Base-by-base conservation (phyloP, 768 basidiomycete genomes). In the Boletus eberwhitei region DNA sequence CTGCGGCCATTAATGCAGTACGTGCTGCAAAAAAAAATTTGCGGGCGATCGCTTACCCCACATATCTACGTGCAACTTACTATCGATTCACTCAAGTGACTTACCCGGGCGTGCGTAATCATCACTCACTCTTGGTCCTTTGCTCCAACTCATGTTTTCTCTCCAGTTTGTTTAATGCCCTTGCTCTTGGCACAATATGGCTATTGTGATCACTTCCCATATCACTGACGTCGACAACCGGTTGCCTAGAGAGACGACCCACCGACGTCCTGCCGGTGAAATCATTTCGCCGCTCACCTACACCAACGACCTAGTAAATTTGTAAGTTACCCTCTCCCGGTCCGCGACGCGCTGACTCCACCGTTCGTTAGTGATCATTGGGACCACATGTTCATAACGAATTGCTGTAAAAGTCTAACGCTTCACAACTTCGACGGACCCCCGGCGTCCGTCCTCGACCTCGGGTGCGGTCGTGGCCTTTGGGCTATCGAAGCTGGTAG, bases 401-500 rank as follows among this genome's bases (percentile, higher is more conserved):
- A 65, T 50, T 83, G 74, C 58, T 80, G 67, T 48, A 64, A 73
- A 46, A 72, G 77, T 19, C 62, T 86, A 32, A 83, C 87, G 0
- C 74, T 83, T 54, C 77, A 83, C 60, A 71, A 76, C 41, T 84
- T 85, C 48, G 71, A 75, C 8, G 63, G 61, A 0, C 78, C 82
- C 3, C 89, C 87, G 0, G 22, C 64, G 1, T 66, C 71, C 4
- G 74, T 88, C 0, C 79, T 91, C 12, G 87, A 89, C 62, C 69
- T 91, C 9, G 89, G 87, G 0, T 88, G 86, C 63, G 87, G 88
- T 6, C 78, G 74, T 42, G 88, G 88, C 2, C 77, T 78, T 48
- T 91, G 89, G 88, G 79, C 78, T 4, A 74, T 90, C 29, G 81
- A 86, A 55, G 86, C 86, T 5, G 87, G 84, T 3, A 81, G 76